Base-by-base conservation (phyloP, 495 filamentous ascomycete species). In the Penicillium macrosclerotiorum region DNA sequence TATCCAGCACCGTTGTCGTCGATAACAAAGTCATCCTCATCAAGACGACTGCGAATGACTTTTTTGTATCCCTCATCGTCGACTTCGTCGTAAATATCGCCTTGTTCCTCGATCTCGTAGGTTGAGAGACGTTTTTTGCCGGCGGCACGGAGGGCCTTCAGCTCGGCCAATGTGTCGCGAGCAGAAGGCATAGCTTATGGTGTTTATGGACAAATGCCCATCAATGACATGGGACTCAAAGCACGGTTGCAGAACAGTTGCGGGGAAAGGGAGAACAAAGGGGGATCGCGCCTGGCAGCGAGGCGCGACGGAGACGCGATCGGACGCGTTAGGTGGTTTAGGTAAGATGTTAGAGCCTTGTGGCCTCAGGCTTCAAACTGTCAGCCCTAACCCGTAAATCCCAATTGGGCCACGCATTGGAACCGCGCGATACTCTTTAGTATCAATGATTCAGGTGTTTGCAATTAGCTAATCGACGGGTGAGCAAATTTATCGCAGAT, bases 51-150 rank as follows among this genome's bases (percentile, higher is more conserved):
- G 27, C 92, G 80, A 30, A 98, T 90, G 43, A 96, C 82, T 61
- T 95, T 93, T 68, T 95, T 96, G 76, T 98, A 98, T 37, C 87
- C 86, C 57, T 95, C 91, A 54, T 98, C 93, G 62, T 97, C 91
- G 37, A 97, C 90, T 63, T 95, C 92, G 44, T 96, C 92, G 69
- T 96, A 98, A 30, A 98, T 73, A 39, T 87, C 81, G 42, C 84
- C 84, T 55, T 86, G 86, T 42, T 96, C 83, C 63, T 87, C 79
- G 46, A 97, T 79, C 63, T 96, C 69, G 72, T 97, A 98, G n/a
- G 80, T 83, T 43, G 89, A 85, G 25, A 92, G 78, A 43, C 85
- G 84, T 63, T 89, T 96, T 73, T 95, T 95, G 61, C 93, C 93
- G 8, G 91, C 78, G 55, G 88, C 83, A 43, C 89, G 88, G 42